phyloP scores from a whole-genome alignment of 2,329 filamentous ascomycete species.

The Ophiostoma sp. region DNA sequence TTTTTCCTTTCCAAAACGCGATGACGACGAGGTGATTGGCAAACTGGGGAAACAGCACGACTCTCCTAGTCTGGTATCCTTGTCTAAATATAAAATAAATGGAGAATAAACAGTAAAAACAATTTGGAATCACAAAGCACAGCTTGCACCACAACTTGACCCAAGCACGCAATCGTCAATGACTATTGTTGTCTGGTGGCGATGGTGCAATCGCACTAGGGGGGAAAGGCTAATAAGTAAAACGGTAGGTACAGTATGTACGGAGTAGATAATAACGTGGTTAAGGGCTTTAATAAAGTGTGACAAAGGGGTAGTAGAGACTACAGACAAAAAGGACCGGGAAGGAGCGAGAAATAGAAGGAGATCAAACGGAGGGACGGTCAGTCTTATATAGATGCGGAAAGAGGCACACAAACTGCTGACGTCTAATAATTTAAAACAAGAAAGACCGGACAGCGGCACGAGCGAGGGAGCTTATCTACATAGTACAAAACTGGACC shows the following conservation, averaged over 20 bases:
- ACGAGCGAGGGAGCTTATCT: slow-evolving; percentile 1
- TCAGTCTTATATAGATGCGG: neutral
- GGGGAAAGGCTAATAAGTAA: neutral
- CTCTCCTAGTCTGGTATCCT: neutral
- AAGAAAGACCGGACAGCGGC: neutral
- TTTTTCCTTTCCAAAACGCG: neutral
- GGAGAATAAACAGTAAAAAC: neutral
- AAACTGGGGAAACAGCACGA: slow-evolving; percentile 3
- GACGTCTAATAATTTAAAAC: neutral
- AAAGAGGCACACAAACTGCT: neutral
- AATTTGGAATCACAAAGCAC: slow-evolving; percentile 17
- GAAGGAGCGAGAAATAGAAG: neutral
- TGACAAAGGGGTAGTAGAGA: neutral
- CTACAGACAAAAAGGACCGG: neutral
- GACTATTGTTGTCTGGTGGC: neutral
- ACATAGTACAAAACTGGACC: neutral
- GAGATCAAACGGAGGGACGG: neutral
- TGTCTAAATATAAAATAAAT: neutral
- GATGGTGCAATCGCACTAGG: slow-evolving; percentile 26
- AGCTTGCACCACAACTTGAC: slow-evolving; percentile 23
- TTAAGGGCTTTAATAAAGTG: neutral
- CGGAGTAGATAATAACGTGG: neutral
- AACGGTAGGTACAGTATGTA: too few species aligned
- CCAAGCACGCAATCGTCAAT: slow-evolving; percentile 24
- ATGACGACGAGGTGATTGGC: neutral